These are phyloP conservation scores for Platanthera guangdongensis DNA, from an alignment of 106 monocot genomes.

Conservation along the genomic window DNA sequence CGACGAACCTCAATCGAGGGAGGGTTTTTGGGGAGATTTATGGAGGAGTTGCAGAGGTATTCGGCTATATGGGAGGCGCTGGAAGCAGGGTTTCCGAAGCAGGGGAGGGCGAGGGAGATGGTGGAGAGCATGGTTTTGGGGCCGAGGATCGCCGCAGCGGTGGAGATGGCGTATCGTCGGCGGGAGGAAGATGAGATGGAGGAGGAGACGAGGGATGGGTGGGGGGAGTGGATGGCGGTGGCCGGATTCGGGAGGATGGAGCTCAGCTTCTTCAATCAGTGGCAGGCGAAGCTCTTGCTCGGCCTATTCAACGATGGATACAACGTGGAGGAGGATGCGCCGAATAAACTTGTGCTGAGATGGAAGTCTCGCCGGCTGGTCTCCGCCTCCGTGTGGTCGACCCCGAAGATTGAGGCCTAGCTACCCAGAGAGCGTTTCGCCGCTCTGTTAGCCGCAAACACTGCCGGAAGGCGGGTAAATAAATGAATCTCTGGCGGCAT, in stretches of 20 bases:
- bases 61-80: slow-evolving; percentile 34
- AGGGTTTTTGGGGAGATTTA: slow-evolving; percentile 23
- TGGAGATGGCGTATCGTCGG: slow-evolving; percentile 2
- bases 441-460: too few relatives aligned
- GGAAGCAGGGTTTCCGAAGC: slow-evolving; percentile 34
- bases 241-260: slow-evolving; percentile 19
- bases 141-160: slow-evolving; percentile 27
- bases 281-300: slow-evolving; percentile 32
- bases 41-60: slow-evolving; percentile 33
- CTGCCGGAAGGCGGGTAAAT: too few relatives aligned
- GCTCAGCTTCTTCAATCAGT: slow-evolving; percentile 35
- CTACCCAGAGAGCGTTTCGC: too few relatives aligned
- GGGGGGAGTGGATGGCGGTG: slow-evolving; percentile 29
- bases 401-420: neutral
- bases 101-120: slow-evolving; percentile 24
- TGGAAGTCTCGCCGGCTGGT: slow-evolving; percentile 34
- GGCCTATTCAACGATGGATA: slow-evolving; percentile 38
- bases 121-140: slow-evolving; percentile 35
- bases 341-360: slow-evolving; percentile 28
- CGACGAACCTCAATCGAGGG: neutral
- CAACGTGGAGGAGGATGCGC: slow-evolving; percentile 21
- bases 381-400: slow-evolving; percentile 27
- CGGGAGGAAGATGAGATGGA: slow-evolving; percentile 6
- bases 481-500: too few relatives aligned
- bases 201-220: neutral